Conservation (phyloP, 1,139 yeast species). For the Martiniozyma asiatica region DNA sequence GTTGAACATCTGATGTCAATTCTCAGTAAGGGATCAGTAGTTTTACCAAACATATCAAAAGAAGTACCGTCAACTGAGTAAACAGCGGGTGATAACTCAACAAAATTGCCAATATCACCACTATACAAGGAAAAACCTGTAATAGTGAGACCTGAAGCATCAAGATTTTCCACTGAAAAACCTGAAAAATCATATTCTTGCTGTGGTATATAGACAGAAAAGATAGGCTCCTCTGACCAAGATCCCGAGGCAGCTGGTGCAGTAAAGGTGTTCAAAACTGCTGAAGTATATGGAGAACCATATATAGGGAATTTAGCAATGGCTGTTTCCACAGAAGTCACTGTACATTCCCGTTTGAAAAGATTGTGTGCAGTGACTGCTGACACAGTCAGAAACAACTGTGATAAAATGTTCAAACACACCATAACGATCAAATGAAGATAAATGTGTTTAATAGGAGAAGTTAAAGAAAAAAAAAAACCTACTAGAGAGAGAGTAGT, state of each 20-base stretch:
- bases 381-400: not conserved
- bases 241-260: conserved; percentile 6
- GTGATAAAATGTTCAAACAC: not conserved
- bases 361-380: not conserved
- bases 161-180: conserved; percentile 3
- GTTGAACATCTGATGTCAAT: too few species aligned
- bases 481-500: conserved; percentile 1
- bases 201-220: conserved; percentile 8
- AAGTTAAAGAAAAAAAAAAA: too few species aligned
- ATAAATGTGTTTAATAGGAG: too few species aligned
- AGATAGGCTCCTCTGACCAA: conserved; percentile 7
- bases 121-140: conserved; percentile 4
- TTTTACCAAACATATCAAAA: too few species aligned
- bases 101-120: conserved; percentile 10
- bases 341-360: conserved; percentile 4
- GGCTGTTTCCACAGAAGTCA: conserved; percentile 1
- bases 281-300: conserved; percentile 9
- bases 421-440: conserved; percentile 1
- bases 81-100: conserved; percentile 7
- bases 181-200: conserved; percentile 5
- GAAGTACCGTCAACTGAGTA: conserved; percentile 3
- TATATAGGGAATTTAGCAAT: conserved; percentile 8
- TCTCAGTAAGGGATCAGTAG: conserved; percentile 10
- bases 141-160: conserved; percentile 1
- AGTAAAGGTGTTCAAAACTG: conserved; percentile 2